Conservation (phyloP, 208 protist genomes). For the Entamoeba histolytica region DNA sequence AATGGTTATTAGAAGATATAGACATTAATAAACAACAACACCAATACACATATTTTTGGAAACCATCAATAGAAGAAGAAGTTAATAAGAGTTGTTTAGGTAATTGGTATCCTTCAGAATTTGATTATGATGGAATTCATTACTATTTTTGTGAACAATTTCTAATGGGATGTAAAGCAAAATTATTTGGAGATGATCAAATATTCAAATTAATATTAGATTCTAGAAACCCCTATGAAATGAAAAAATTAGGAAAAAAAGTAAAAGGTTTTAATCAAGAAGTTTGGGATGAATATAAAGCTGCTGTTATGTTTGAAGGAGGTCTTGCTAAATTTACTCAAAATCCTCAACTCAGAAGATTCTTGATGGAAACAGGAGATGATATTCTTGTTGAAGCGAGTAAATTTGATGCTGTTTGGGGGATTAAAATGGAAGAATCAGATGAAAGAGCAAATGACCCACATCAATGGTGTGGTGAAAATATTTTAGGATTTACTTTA, state of each 20-base stretch:
- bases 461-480: background rate
- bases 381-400: background rate
- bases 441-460: background rate
- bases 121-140: background rate
- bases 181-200: background rate
- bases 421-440: background rate
- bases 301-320: background rate
- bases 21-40: background rate
- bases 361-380: background rate
- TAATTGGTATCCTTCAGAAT: background rate
- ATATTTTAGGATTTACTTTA: background rate
- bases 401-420: background rate
- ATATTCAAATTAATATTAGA: background rate
- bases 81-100: background rate
- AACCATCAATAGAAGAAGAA: background rate
- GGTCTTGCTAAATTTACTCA: background rate
- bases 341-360: background rate
- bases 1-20: background rate
- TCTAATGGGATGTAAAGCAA: background rate
- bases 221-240: background rate
- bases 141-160: background rate
- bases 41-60: background rate
- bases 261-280: background rate
- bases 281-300: background rate
- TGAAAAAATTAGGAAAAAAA: background rate